Percentiles rank a stretch among this genome's conserved stretches.
Conservation (phyloP, 768 basidiomycete genomes). For the Hygrocybe coccinea region DNA sequence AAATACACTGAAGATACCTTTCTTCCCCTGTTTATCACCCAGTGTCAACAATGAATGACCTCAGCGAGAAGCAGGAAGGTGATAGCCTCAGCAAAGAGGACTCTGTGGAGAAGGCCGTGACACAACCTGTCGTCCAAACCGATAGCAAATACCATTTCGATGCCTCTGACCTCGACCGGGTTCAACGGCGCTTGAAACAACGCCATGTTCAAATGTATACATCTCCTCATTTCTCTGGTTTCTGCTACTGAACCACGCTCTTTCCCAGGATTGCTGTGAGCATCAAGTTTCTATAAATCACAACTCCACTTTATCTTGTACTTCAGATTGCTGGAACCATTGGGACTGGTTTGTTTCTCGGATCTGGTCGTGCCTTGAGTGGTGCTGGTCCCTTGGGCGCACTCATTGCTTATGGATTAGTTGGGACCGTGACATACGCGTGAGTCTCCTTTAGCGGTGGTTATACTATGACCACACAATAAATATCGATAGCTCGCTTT, state of each 20-base stretch:
- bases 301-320: not conserved
- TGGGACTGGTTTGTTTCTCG: conserved; percentile 70
- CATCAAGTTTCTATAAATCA: not conserved
- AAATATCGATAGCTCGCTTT: conserved; percentile 42
- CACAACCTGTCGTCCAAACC: not conserved
- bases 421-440: conserved; percentile 64
- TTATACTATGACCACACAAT: not conserved
- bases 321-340: conserved; percentile 66
- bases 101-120: not conserved
- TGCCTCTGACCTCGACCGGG: conserved; percentile 58
- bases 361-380: conserved; percentile 57
- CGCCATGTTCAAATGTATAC: conserved; percentile 73
- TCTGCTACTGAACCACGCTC: not conserved
- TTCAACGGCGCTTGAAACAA: conserved; percentile 70
- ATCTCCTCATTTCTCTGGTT: not conserved
- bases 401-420: conserved; percentile 56
- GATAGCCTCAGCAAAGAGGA: not conserved
- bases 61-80: not conserved
- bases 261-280: conserved; percentile 57
- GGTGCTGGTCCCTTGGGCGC: conserved; percentile 67
- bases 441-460: conserved; percentile 28
- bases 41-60: not conserved
- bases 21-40: too few species aligned
- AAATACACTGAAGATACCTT: too few species aligned
- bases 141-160: conserved; percentile 44